Evolutionary conservation across 371 early-diverging fungal genomes (phyloP).

Genomic region (Mortierella sp.): DNA sequence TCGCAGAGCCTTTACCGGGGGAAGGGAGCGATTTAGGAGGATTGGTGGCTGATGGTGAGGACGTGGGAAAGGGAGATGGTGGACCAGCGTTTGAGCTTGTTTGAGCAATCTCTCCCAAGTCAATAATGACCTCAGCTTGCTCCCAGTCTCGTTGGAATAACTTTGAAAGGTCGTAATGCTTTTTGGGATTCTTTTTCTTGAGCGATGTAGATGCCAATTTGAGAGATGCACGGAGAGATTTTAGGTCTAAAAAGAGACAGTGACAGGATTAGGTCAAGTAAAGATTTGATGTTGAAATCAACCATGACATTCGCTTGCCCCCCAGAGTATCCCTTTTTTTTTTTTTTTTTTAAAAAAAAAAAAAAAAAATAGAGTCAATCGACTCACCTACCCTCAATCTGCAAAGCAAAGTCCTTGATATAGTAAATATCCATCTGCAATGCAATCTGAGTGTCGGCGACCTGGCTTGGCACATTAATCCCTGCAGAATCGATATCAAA

Average conservation of each 20-base stretch:
- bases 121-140: slow-evolving; percentile 55
- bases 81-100: slow-evolving; percentile 22
- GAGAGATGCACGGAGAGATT: slow-evolving; percentile 25
- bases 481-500: slow-evolving; percentile 44
- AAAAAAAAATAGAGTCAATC: not conserved
- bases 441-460: slow-evolving; percentile 51
- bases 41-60: slow-evolving; percentile 1
- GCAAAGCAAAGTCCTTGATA: slow-evolving; percentile 49
- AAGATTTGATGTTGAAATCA: not conserved
- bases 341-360: not conserved
- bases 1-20: too few relatives aligned
- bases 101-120: slow-evolving; percentile 54
- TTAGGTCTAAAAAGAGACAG: slow-evolving; percentile 41
- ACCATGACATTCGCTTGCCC: not conserved
- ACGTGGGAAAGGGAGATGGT: not conserved
- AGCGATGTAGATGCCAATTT: slow-evolving; percentile 37
- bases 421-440: slow-evolving; percentile 52
- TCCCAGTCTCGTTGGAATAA: slow-evolving; percentile 54
- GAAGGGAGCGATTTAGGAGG: too few relatives aligned
- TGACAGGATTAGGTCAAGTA: not conserved
- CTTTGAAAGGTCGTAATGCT: slow-evolving; percentile 43
- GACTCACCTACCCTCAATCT: slow-evolving; percentile 44
- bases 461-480: slow-evolving; percentile 50
- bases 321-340: not conserved
- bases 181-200: slow-evolving; percentile 39